Conservation (phyloP, 768 basidiomycete genomes). For the Suillus plorans region DNA sequence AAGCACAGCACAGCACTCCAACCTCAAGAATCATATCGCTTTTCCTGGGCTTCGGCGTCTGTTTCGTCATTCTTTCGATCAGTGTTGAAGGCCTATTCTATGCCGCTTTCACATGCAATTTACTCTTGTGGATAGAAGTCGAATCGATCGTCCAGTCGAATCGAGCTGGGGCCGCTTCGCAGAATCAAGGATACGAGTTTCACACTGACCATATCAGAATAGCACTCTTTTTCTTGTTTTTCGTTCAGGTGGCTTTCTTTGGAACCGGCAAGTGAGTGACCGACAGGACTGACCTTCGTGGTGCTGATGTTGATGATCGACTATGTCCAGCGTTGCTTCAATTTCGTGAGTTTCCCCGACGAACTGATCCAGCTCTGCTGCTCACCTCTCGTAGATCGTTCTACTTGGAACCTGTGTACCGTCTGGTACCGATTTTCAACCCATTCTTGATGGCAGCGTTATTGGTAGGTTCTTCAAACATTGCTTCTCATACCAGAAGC, state of each 20-base stretch:
- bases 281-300: background rate
- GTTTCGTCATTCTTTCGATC: constrained; percentile 79
- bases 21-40: constrained; percentile 56
- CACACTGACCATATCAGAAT: constrained; percentile 65
- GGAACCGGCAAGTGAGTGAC: constrained; percentile 75
- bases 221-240: constrained; percentile 81
- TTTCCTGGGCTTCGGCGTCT: constrained; percentile 72
- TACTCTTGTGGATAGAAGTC: constrained; percentile 67
- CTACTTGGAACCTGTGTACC: constrained; percentile 86
- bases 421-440: constrained; percentile 80
- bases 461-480: constrained; percentile 43
- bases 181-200: constrained; percentile 39
- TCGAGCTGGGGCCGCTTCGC: background rate
- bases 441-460: constrained; percentile 81
- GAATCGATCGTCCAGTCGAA: constrained; percentile 40
- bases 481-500: background rate
- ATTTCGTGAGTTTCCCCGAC: constrained; percentile 58
- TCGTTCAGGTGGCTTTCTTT: constrained; percentile 85
- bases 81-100: constrained; percentile 83
- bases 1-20: constrained; percentile 35
- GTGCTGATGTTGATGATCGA: constrained; percentile 2
- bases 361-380: background rate
- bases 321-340: constrained; percentile 62
- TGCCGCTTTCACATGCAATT: constrained; percentile 59
- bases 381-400: constrained; percentile 53